A percentile compares a stretch with the other conserved stretches of the same genome.
Evolutionary conservation across 2,329 filamentous ascomycete species (phyloP).

Genomic region (Colletotrichum caudatum): DNA sequence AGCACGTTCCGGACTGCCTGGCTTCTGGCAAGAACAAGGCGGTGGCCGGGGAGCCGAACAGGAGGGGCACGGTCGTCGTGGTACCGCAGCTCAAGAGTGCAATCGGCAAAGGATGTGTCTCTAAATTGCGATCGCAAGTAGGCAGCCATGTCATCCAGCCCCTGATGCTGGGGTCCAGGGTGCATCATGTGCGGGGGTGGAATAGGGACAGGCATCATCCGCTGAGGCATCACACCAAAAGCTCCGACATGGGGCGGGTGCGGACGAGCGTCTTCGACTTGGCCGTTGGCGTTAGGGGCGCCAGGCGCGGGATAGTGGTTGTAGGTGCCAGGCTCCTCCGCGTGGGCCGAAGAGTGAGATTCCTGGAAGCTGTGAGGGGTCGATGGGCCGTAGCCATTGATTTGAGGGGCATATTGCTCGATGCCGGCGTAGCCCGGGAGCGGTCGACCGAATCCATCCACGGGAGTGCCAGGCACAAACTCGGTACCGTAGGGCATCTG

Average conservation of each 20-base stretch:
- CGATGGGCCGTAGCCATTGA: conserved; percentile 62
- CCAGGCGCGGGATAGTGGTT: conserved; percentile 55
- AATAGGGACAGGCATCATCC: conserved; percentile 49
- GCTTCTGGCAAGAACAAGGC: conserved; percentile 67
- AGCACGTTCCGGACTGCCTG: conserved; percentile 50
- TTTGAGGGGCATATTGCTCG: conserved; percentile 51
- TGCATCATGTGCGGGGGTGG: conserved; percentile 43
- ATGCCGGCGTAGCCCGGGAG: conserved; percentile 49
- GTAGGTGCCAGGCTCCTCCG: conserved; percentile 58
- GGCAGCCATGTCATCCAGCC: conserved; percentile 53
- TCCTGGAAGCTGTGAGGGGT: conserved; percentile 73
- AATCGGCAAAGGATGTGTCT: conserved; percentile 57
- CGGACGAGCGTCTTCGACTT: conserved; percentile 49
- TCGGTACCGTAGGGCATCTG: conserved; percentile 53
- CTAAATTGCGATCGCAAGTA: conserved; percentile 57
- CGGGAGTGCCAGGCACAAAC: conserved; percentile 50
- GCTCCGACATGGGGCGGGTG: conserved; percentile 26
- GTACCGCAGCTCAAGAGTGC: conserved; percentile 60
- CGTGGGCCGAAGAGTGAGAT: conserved; percentile 67
- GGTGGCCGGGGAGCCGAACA: conserved; percentile 64
- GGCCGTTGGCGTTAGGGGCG: conserved; percentile 52
- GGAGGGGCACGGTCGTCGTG: conserved; percentile 53
- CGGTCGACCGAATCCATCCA: conserved; percentile 55
- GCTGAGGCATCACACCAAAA: conserved; percentile 45
- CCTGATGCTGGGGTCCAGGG: conserved; percentile 41